phyloP scores from a whole-genome alignment of 352 stramenopile genomes.

The Nothophytophthora sp. region DNA sequence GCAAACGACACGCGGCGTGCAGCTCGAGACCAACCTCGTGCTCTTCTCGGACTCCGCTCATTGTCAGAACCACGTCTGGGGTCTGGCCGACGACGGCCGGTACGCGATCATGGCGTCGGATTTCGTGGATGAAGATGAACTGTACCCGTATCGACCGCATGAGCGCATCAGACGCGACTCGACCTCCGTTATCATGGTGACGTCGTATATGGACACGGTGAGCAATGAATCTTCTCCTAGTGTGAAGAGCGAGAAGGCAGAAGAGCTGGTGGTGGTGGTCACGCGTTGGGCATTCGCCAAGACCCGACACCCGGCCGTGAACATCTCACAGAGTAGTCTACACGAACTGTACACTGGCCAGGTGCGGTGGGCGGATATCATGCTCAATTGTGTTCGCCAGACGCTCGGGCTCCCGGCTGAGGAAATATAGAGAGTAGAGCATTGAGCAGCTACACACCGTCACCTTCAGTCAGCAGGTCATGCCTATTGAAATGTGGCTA shows the following conservation, averaged over 20 bases:
- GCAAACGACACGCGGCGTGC: constrained; percentile 18
- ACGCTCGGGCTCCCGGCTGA: constrained; percentile 21
- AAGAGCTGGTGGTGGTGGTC: constrained; percentile 30
- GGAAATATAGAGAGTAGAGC: too few relatives aligned
- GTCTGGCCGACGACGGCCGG: constrained; percentile 18
- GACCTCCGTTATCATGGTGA: constrained; percentile 35
- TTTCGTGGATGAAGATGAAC: constrained; percentile 51
- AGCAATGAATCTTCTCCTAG: neutral
- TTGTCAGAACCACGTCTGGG: neutral
- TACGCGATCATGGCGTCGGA: constrained; percentile 46
- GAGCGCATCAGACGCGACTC: constrained; percentile 48
- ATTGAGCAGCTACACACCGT: too few relatives aligned
- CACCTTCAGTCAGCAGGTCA: too few relatives aligned
- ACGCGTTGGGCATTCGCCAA: constrained; percentile 26
- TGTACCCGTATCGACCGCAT: constrained; percentile 49
- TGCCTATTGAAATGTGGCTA: too few relatives aligned
- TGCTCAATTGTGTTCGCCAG: constrained; percentile 34
- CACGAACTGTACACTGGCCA: constrained; percentile 25
- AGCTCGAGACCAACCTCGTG: constrained; percentile 43
- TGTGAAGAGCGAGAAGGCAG: constrained; percentile 2
- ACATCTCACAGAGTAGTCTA: constrained; percentile 7
- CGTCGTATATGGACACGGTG: constrained; percentile 23
- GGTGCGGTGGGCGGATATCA: constrained; percentile 25
- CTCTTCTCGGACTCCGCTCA: constrained; percentile 35
- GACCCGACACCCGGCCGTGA: constrained; percentile 15